Percentiles rank a stretch among this genome's conserved stretches.
phyloP scores from a whole-genome alignment of 148 eudicot species.

The Simmondsia chinensis region DNA sequence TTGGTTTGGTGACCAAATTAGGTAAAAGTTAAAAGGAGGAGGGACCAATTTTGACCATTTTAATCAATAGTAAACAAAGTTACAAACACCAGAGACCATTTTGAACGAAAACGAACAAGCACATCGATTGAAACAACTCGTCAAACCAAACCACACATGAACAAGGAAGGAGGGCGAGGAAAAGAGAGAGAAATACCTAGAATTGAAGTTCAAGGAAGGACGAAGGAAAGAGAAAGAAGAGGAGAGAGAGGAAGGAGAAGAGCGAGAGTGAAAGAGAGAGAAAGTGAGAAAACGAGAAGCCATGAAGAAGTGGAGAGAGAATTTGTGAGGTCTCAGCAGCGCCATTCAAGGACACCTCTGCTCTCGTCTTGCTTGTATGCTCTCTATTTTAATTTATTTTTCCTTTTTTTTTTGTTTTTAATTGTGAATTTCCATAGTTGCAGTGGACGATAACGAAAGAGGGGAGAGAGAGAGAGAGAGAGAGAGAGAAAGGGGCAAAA shows the following conservation, averaged over 20 bases:
- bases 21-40: too few relatives aligned
- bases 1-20: too few relatives aligned
- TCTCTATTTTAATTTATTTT: too few relatives aligned
- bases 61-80: too few relatives aligned
- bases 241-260: slow-evolving; percentile 10
- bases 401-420: too few relatives aligned
- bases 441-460: too few relatives aligned
- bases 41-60: too few relatives aligned
- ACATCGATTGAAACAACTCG: neutral
- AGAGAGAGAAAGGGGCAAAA: too few relatives aligned
- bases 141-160: neutral
- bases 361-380: too few relatives aligned
- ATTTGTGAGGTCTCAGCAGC: slow-evolving; percentile 19
- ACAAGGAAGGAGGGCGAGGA: neutral
- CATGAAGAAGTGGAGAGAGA: slow-evolving; percentile 33
- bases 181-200: slow-evolving; percentile 15
- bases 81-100: too few relatives aligned
- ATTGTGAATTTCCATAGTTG: too few relatives aligned
- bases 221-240: slow-evolving; percentile 3
- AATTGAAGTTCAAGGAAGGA: slow-evolving; percentile 5
- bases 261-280: slow-evolving; percentile 13
- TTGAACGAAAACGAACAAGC: neutral
- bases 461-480: too few relatives aligned
- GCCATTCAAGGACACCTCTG: slow-evolving; percentile 30
- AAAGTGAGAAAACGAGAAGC: slow-evolving; percentile 22